phyloP scores from a whole-genome alignment of 1,284 basidiomycete genomes.

The Heterobasidion annosum region DNA sequence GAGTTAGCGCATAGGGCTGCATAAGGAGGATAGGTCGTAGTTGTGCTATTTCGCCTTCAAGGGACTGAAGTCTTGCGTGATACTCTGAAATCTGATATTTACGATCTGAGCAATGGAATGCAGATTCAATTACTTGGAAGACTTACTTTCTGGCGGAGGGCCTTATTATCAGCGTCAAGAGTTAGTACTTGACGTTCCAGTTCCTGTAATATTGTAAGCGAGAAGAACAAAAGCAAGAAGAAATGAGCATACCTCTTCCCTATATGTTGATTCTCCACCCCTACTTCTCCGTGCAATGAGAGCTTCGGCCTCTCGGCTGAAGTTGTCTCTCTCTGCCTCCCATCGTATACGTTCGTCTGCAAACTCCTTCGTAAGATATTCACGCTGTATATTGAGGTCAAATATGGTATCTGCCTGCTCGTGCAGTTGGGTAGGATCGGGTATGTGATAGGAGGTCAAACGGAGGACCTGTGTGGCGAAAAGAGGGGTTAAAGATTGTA shows the following conservation, averaged over 20 bases:
- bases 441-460: constrained; percentile 30
- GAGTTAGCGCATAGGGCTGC: constrained; percentile 29
- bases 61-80: constrained; percentile 29
- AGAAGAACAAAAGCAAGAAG: background rate
- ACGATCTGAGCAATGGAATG: background rate
- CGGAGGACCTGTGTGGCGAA: constrained; percentile 35
- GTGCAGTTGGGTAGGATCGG: constrained; percentile 38
- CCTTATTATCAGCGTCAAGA: constrained; percentile 45
- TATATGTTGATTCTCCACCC: constrained; percentile 20
- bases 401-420: constrained; percentile 55
- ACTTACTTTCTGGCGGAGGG: constrained; percentile 45
- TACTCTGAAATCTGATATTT: constrained; percentile 33
- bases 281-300: constrained; percentile 40
- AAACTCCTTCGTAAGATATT: constrained; percentile 39
- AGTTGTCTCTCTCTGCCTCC: constrained; percentile 50
- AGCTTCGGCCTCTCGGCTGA: constrained; percentile 55
- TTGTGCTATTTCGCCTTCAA: constrained; percentile 44
- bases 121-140: constrained; percentile 1
- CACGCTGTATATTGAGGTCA: constrained; percentile 44
- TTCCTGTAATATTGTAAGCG: constrained; percentile 28
- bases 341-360: constrained; percentile 49
- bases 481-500: constrained; percentile 6
- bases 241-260: constrained; percentile 32
- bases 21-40: constrained; percentile 50
- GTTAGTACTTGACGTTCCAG: constrained; percentile 34